Base-by-base conservation (phyloP, 2,329 filamentous ascomycete genomes). In the Ustilaginoidea virens region DNA sequence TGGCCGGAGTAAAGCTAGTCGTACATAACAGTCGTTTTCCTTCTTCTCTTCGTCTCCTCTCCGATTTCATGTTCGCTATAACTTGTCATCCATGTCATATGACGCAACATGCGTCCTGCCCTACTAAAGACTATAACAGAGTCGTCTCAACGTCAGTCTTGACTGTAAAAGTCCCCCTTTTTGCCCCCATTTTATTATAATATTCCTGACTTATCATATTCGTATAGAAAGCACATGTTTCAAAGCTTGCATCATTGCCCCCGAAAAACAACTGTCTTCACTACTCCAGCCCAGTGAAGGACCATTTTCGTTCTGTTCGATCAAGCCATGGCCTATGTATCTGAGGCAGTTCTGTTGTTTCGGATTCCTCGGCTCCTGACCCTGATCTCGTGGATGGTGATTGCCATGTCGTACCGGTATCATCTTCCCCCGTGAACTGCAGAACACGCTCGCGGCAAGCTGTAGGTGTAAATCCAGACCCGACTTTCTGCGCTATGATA, bases 401-500 rank as follows among this genome's bases (percentile, higher is more conserved):
- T 55, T 67, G 66, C 55, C 67, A 65, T 58, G 67, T 59, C 47
- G 52, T 49, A 39, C 45, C 41, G 15, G 45, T 39, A 14, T 49
- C 48, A 27, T 59, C 62, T 18, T 56, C 62, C 20, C 56, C 60
- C 23, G 56, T 44, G 24, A 86, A 53, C 53, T 82, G 69, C 34
- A 68, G 58, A 18, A 75, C 77, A 44, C 83, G 78, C 46, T 92
- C 83, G 51, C 79, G 78, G 56, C 86, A 94, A 25, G 85, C 82
- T 20, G 74, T 71, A 23, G 86, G 81, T 21, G 83, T 90, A 48
- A 92, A 92, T 26, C 86, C 85, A 28, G 76, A 80, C 36, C 86
- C 86, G 43, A 94, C 79, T 56, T 92, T 93, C 46, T 80, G 80
- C 34, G 86, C 79, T 37, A 93, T 75, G 46, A 92, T 82, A 41